A percentile compares a stretch with the other conserved stretches of the same genome.
phyloP scores from a whole-genome alignment of 2,329 filamentous ascomycete genomes.

The Penicillium sp. region DNA sequence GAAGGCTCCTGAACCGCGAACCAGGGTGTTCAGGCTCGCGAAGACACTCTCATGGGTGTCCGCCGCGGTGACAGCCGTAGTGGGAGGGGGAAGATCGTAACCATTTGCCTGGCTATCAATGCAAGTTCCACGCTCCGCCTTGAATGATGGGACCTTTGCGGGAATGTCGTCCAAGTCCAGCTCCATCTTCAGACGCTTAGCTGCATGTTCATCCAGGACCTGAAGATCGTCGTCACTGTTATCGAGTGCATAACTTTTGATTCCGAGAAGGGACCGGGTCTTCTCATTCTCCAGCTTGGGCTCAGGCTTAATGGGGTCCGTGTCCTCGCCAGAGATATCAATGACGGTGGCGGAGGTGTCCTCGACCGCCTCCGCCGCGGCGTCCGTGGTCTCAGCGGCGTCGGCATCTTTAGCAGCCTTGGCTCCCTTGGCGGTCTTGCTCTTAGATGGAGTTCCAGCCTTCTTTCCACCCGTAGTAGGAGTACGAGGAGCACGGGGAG shows the following conservation, averaged over 20 bases:
- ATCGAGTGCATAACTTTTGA: neutral
- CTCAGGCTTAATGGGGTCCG: conserved; percentile 15
- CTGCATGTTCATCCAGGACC: neutral
- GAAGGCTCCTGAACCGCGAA: neutral
- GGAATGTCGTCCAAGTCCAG: neutral
- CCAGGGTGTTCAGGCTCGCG: neutral
- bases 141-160: neutral
- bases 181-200: neutral
- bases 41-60: neutral
- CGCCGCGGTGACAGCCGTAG: neutral
- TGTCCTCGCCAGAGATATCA: conserved; percentile 8
- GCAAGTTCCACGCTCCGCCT: neutral
- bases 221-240: neutral
- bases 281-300: neutral
- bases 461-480: neutral
- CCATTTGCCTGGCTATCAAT: neutral
- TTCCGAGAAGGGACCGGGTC: neutral
- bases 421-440: neutral
- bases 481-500: neutral
- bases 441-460: neutral
- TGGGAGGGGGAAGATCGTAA: neutral
- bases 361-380: neutral
- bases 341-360: neutral
- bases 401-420: neutral
- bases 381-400: neutral